Evolutionary conservation across 2,329 filamentous ascomycete species (phyloP).

Genomic region (Fusarium sambucinum): DNA sequence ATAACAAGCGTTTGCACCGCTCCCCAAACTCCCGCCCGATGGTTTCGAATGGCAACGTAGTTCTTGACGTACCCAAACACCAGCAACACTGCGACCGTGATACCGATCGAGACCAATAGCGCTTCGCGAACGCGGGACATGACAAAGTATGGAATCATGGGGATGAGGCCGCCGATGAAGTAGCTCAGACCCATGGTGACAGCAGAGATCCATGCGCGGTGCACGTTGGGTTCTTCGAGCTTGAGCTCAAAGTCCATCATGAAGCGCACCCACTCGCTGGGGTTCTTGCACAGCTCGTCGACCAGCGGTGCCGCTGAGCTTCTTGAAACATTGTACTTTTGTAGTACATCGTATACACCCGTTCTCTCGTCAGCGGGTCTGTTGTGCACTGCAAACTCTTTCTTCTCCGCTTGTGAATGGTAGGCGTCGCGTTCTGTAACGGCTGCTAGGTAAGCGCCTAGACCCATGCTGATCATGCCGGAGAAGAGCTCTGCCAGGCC

Average conservation of each 20-base stretch:
- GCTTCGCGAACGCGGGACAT: constrained; percentile 60
- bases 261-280: constrained; percentile 66
- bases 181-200: constrained; percentile 76
- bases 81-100: constrained; percentile 72
- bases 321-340: constrained; percentile 62
- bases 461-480: constrained; percentile 81
- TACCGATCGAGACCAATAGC: constrained; percentile 68
- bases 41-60: constrained; percentile 63
- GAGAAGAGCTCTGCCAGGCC: constrained; percentile 81
- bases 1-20: constrained; percentile 74
- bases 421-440: constrained; percentile 66
- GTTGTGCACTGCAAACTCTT: constrained; percentile 58
- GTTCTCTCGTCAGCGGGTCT: constrained; percentile 60
- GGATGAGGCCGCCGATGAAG: constrained; percentile 77
- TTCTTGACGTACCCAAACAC: constrained; percentile 76
- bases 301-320: constrained; percentile 60
- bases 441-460: constrained; percentile 79
- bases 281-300: constrained; percentile 61
- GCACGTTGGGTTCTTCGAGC: constrained; percentile 59
- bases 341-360: constrained; percentile 64
- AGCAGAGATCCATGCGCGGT: constrained; percentile 66
- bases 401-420: constrained; percentile 61
- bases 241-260: constrained; percentile 70
- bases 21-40: constrained; percentile 67
- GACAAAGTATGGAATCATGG: constrained; percentile 77